Evolutionary conservation across 2,329 filamentous ascomycete genomes (phyloP), one percentile per base, ranked within the genome.

Genomic region (Helotiales sp.): DNA sequence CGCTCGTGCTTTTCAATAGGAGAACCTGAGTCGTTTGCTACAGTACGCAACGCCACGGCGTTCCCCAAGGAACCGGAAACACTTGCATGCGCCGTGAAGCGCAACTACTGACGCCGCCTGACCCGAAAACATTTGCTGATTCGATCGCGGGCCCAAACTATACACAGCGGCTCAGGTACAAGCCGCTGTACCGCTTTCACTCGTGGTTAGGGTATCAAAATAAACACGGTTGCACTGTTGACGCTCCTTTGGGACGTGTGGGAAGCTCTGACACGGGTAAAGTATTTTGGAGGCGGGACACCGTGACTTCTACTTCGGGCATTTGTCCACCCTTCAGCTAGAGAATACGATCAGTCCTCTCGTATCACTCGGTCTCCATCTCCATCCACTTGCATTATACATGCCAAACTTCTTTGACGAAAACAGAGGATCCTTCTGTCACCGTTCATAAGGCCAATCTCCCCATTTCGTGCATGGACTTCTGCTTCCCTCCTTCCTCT

Each of bases 391-490:
- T 34, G 31, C 31, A 34, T n/a, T n/a, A n/a, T n/a, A n/a, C n/a
- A n/a, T n/a, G n/a, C n/a, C n/a, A n/a, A n/a, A n/a, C n/a, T n/a
- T n/a, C n/a, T n/a, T n/a, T n/a, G n/a, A n/a, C n/a, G n/a, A n/a
- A n/a, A n/a, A n/a, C n/a, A n/a, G n/a, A n/a, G n/a, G n/a, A n/a
- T n/a, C n/a, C n/a, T n/a, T n/a, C n/a, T n/a, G n/a, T n/a, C n/a
- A n/a, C n/a, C n/a, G n/a, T n/a, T 9, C 46, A 46, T 51, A 44
- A 31, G 24, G 30, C 54, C n/a, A 13, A 30, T 19, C 17, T 22
- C 12, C 24, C 22, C 19, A 13, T 29, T 17, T 31, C 27, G 13
- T 58, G 55, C 55, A 57, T 57, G 34, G 42, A 25, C n/a, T 22
- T 29, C 50, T 38, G 42, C 19, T 33, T 33, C 34, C 49, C 25